Conservation (phyloP, 768 basidiomycete genomes). For the Neoboletus subvelutipes region DNA sequence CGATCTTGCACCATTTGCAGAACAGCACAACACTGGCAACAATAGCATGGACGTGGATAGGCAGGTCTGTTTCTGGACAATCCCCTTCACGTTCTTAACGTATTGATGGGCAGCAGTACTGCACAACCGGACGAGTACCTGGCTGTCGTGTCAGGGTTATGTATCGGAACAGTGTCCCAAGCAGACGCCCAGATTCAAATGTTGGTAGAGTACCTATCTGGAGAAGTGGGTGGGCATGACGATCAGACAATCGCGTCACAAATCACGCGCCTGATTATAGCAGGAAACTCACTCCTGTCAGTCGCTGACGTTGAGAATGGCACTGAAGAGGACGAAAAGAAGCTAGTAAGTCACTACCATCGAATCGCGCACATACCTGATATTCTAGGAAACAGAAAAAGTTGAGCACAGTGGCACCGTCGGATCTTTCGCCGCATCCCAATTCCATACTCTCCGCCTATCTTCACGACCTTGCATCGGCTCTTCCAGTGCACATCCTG, state of each 20-base stretch:
- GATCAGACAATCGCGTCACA: constrained; percentile 65
- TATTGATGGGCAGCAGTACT: constrained; percentile 11
- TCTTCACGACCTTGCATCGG: constrained; percentile 71
- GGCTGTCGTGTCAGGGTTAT: constrained; percentile 82
- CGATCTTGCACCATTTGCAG: constrained; percentile 63
- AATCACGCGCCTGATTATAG: constrained; percentile 84
- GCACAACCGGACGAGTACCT: constrained; percentile 66
- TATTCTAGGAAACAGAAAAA: constrained; percentile 48
- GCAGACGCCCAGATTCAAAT: constrained; percentile 78
- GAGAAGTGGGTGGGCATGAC: constrained; percentile 71
- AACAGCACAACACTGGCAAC: constrained; percentile 20
- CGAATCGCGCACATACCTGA: constrained; percentile 9
- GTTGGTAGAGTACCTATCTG: constrained; percentile 86
- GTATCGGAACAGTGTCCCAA: constrained; percentile 62
- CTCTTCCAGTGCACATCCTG: constrained; percentile 83
- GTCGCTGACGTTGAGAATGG: constrained; percentile 35
- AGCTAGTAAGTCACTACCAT: constrained; percentile 46
- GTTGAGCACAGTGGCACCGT: constrained; percentile 53
- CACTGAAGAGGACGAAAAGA: constrained; percentile 47
- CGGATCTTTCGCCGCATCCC: constrained; percentile 72
- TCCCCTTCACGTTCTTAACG: constrained; percentile 9
- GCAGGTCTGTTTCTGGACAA: constrained; percentile 24
- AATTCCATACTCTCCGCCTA: constrained; percentile 64
- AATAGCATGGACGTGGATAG: constrained; percentile 73
- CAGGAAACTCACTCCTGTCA: constrained; percentile 82